phyloP scores from a whole-genome alignment of 192 early-diverging fungal species.

The Podila verticillata region DNA sequence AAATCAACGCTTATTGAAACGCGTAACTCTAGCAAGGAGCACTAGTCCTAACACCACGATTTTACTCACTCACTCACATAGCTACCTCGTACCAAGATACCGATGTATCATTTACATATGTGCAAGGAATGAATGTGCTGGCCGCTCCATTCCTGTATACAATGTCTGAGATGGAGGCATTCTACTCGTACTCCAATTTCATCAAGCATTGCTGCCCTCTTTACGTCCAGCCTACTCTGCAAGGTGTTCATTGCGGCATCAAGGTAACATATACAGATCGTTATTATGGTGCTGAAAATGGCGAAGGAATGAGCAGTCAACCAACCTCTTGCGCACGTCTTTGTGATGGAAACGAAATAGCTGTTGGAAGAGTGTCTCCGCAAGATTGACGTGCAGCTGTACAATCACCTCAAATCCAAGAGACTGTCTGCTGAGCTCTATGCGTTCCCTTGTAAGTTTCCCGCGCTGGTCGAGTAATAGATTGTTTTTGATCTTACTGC shows the following conservation, averaged over 20 bases:
- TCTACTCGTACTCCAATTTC: constrained; percentile 87
- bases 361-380: constrained; percentile 86
- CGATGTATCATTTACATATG: constrained; percentile 76
- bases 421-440: constrained; percentile 81
- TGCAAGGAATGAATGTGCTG: constrained; percentile 96
- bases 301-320: background rate
- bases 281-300: background rate
- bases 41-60: background rate
- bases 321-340: background rate
- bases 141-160: constrained; percentile 90
- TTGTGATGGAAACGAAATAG: constrained; percentile 41
- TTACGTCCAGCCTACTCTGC: constrained; percentile 90
- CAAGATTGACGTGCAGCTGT: constrained; percentile 77
- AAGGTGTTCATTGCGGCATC: constrained; percentile 91
- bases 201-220: constrained; percentile 89
- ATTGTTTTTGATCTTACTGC: constrained; percentile 6
- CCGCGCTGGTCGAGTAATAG: background rate
- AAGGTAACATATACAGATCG: constrained; percentile 60
- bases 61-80: background rate
- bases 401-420: constrained; percentile 75
- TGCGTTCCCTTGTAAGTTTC: constrained; percentile 85
- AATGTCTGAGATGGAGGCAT: constrained; percentile 93
- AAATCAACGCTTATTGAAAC: background rate
- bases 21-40: background rate
- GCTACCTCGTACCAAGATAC: constrained; percentile 40